These are phyloP conservation scores for Strobilomyces echinocephalus DNA, from an alignment of 768 basidiomycete genomes.

Conservation along the genomic window DNA sequence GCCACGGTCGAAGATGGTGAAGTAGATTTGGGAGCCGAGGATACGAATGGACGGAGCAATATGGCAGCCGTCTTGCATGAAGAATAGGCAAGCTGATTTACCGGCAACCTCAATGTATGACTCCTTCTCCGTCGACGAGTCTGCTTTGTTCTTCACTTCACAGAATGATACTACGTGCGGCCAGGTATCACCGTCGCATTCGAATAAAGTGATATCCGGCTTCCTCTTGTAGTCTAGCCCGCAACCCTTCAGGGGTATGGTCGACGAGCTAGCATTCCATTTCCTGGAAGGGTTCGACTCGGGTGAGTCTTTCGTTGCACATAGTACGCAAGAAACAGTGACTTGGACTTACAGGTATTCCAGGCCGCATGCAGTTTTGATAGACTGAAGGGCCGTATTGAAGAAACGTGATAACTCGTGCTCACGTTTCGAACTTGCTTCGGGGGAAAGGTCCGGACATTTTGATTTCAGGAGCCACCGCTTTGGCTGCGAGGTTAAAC, in stretches of 20 bases:
- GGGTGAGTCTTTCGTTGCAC: neutral
- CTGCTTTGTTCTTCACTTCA: neutral
- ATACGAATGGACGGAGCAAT: neutral
- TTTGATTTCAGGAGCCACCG: neutral
- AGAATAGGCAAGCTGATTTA: neutral
- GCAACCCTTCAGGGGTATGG: neutral
- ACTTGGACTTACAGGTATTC: neutral
- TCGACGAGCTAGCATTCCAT: neutral
- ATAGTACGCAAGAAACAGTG: neutral
- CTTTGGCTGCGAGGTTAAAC: neutral
- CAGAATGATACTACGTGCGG: neutral
- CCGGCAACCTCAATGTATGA: neutral
- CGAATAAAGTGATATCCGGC: neutral
- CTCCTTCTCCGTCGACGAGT: neutral
- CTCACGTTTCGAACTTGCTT: neutral
- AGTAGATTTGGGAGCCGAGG: neutral
- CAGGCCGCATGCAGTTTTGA: neutral
- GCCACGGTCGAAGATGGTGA: neutral
- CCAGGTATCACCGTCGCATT: neutral
- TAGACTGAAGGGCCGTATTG: neutral
- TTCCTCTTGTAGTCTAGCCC: neutral
- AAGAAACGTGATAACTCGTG: neutral
- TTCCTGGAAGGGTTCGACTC: neutral
- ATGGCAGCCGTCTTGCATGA: neutral
- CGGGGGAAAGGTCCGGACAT: neutral